A percentile compares a stretch with the other conserved stretches of the same genome.
These are phyloP conservation scores for Colletotrichum ledebouriae DNA, from an alignment of 2,329 filamentous ascomycete genomes.

Conservation along the genomic window DNA sequence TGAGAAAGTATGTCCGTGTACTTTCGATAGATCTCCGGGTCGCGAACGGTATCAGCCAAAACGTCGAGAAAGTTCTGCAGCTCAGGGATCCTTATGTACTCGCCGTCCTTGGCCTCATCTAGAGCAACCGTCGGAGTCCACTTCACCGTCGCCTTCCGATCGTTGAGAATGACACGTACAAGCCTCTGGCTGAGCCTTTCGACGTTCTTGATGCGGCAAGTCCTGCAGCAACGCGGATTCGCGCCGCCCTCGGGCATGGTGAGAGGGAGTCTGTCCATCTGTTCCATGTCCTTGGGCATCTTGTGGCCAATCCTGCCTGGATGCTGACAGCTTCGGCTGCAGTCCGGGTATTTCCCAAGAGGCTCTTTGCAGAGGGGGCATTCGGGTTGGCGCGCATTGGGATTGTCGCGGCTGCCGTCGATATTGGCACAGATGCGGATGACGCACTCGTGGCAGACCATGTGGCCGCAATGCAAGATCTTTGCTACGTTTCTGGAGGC, in stretches of 20 bases:
- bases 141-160: conserved; percentile 4
- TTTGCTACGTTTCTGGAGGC: conserved; percentile 30
- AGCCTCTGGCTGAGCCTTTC: conserved; percentile 16
- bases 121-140: conserved; percentile 22
- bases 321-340: conserved; percentile 17
- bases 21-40: conserved; percentile 18
- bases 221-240: conserved; percentile 25
- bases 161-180: conserved; percentile 28
- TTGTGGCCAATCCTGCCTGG: conserved; percentile 16
- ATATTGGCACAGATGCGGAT: conserved; percentile 23
- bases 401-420: conserved; percentile 1
- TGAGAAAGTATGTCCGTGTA: conserved; percentile 24
- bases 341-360: conserved; percentile 30
- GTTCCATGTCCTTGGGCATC: conserved; percentile 24
- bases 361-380: conserved; percentile 35
- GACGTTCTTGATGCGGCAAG: conserved; percentile 31
- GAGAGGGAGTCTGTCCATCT: conserved; percentile 23
- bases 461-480: conserved; percentile 40
- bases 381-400: background rate
- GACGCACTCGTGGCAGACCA: conserved; percentile 35
- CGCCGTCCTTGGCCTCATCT: conserved; percentile 3
- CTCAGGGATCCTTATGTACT: conserved; percentile 30
- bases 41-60: conserved; percentile 3
- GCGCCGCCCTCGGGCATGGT: conserved; percentile 36
- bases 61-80: conserved; percentile 22